These are phyloP conservation scores for Rhytidhysteron rufulum DNA, from an alignment of 2,329 filamentous ascomycete species.

Conservation along the genomic window DNA sequence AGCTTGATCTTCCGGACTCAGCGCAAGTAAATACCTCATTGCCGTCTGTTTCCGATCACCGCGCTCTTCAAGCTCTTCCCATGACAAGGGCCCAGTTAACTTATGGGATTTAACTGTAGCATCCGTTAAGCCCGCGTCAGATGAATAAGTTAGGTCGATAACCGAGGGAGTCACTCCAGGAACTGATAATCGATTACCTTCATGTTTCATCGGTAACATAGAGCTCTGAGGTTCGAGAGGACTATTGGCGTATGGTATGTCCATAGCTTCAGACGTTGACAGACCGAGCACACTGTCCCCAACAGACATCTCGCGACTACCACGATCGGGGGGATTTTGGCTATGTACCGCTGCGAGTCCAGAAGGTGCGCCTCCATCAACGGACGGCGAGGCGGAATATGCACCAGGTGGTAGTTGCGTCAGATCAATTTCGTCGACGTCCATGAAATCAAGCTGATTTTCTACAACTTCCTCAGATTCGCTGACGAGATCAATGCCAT, in stretches of 20 bases:
- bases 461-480: constrained; percentile 37
- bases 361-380: neutral
- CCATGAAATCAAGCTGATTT: constrained; percentile 49
- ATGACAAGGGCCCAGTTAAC: constrained; percentile 30
- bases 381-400: neutral
- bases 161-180: neutral
- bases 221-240: neutral
- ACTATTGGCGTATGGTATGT: neutral
- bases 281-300: neutral
- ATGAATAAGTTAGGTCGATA: constrained; percentile 4
- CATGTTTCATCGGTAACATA: neutral
- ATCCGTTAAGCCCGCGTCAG: neutral
- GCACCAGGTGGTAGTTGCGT: neutral
- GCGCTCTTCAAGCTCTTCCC: constrained; percentile 32
- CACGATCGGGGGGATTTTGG: neutral
- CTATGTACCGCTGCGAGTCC: neutral
- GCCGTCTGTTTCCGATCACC: constrained; percentile 43
- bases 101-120: constrained; percentile 8
- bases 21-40: constrained; percentile 38
- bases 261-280: neutral
- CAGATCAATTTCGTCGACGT: constrained; percentile 26
- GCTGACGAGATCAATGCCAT: constrained; percentile 46
- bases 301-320: too few relatives aligned
- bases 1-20: constrained; percentile 18
- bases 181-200: neutral